A percentile compares a stretch with the other conserved stretches of the same genome.
Conservation (phyloP, 176 grass and related monocot genomes). For the Dactylis glomerata region DNA sequence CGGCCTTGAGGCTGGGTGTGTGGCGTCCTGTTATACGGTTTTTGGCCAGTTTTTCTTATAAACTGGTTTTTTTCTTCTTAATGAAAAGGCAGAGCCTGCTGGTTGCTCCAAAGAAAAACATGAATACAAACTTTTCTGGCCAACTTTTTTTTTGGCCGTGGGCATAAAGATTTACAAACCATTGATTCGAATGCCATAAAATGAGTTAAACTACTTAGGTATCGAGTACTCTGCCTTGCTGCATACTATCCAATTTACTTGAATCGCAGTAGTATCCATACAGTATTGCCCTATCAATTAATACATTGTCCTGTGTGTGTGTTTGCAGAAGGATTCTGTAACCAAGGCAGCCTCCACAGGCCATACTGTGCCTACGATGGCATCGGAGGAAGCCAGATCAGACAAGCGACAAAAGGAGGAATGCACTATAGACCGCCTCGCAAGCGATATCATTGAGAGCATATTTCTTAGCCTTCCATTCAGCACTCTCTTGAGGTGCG, state of each 20-base stretch:
- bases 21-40: too few species aligned
- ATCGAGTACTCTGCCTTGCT: not conserved
- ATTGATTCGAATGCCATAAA: too few species aligned
- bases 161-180: too few species aligned
- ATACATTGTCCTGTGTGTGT: not conserved
- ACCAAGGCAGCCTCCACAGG: not conserved
- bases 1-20: too few species aligned
- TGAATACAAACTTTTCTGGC: too few species aligned
- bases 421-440: not conserved
- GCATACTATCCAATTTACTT: not conserved
- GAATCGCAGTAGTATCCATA: not conserved
- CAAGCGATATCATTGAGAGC: constrained; percentile 5
- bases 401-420: not conserved
- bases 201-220: not conserved
- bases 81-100: too few species aligned
- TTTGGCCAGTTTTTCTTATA: too few species aligned
- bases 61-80: too few species aligned
- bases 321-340: constrained; percentile 2
- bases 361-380: not conserved
- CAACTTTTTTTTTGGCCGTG: too few species aligned
- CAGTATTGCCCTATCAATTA: not conserved
- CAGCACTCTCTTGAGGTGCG: constrained; percentile 16
- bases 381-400: not conserved
- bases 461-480: constrained; percentile 24
- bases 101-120: too few species aligned